Evolutionary conservation across 2,329 filamentous ascomycete genomes (phyloP).

Genomic region (Microdochium trichocladiopsis): DNA sequence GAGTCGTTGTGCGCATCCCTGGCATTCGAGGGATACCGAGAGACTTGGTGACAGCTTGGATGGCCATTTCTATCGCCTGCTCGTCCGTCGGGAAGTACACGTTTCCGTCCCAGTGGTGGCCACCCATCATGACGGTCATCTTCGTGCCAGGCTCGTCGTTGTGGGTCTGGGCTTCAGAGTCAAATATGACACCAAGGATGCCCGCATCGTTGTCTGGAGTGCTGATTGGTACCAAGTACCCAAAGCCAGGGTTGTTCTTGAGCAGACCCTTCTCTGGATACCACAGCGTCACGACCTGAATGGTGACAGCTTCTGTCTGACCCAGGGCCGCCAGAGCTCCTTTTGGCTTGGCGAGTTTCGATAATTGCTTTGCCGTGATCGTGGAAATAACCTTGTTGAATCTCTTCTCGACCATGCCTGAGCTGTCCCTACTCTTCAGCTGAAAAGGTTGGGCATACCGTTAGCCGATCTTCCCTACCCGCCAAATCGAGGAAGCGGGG

Average conservation of each 20-base stretch:
- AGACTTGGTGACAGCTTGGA: slow-evolving; percentile 63
- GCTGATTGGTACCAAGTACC: slow-evolving; percentile 81
- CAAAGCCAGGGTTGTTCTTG: slow-evolving; percentile 63
- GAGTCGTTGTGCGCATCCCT: slow-evolving; percentile 54
- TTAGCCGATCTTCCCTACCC: not conserved
- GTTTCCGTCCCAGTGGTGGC: slow-evolving; percentile 79
- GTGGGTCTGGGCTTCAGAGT: slow-evolving; percentile 52
- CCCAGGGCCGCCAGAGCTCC: slow-evolving; percentile 38
- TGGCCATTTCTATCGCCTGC: slow-evolving; percentile 64
- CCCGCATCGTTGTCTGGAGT: slow-evolving; percentile 73
- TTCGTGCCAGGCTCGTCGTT: slow-evolving; percentile 58
- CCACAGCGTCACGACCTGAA: slow-evolving; percentile 90
- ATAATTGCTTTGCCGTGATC: slow-evolving; percentile 42
- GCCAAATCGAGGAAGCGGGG: not conserved
- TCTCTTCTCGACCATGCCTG: slow-evolving; percentile 7
- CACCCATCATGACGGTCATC: slow-evolving; percentile 89
- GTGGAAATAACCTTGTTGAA: slow-evolving; percentile 60
- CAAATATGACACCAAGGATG: slow-evolving; percentile 87
- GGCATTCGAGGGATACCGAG: slow-evolving; percentile 57
- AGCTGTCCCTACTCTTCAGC: slow-evolving; percentile 20
- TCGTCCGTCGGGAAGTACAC: slow-evolving; percentile 50
- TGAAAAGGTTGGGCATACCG: slow-evolving; percentile 7
- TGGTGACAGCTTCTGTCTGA: slow-evolving; percentile 61
- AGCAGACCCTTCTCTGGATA: slow-evolving; percentile 61
- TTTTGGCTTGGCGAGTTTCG: slow-evolving; percentile 22